Conservation (phyloP, 23 red algal genomes). For the Chondrus crispus region DNA sequence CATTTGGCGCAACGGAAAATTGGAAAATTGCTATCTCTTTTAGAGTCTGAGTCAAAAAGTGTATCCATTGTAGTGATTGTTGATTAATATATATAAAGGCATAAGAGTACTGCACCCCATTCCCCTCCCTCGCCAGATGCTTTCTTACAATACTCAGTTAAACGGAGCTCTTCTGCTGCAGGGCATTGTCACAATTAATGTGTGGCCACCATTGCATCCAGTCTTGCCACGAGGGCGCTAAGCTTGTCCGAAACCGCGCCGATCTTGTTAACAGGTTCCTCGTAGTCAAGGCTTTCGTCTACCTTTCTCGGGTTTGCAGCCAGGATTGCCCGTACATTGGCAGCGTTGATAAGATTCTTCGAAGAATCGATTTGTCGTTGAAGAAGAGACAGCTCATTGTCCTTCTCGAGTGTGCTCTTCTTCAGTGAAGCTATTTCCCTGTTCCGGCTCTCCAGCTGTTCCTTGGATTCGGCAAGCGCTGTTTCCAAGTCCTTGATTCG, state of each 20-base stretch:
- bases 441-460: background rate
- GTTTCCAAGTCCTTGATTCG: constrained; percentile 48
- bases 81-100: no score
- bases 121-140: no score
- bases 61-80: no score
- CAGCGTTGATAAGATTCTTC: constrained; percentile 27
- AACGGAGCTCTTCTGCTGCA: no score
- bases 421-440: constrained; percentile 19
- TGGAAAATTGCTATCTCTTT: no score
- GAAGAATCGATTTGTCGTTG: constrained; percentile 23
- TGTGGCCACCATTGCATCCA: constrained; percentile 64
- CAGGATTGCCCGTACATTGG: constrained; percentile 40
- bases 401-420: background rate
- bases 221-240: constrained; percentile 20
- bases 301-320: constrained; percentile 38
- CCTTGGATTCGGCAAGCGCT: constrained; percentile 1
- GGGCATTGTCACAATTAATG: background rate
- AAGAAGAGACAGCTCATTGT: constrained; percentile 14
- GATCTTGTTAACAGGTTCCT: constrained; percentile 66
- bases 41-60: no score
- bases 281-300: constrained; percentile 35
- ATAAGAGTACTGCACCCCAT: no score
- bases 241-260: constrained; percentile 52
- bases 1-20: no score
- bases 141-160: no score